Percentiles rank a stretch among this genome's conserved stretches.
Conservation (phyloP, 257 asterid genomes). For the Solanum sejunctum region DNA sequence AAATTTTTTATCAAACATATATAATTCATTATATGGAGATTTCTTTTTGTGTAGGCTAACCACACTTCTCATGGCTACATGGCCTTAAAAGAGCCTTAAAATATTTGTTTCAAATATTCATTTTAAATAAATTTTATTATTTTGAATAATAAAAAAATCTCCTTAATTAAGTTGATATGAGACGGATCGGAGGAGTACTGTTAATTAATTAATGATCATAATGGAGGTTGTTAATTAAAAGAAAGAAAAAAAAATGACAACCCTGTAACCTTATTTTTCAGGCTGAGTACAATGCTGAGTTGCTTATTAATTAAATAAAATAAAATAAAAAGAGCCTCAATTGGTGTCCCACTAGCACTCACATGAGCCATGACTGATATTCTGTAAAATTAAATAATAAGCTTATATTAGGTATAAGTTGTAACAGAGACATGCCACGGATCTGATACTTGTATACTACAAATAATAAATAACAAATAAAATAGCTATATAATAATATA, state of each 20-base stretch:
- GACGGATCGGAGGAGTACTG: too few relatives aligned
- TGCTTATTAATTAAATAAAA: not conserved
- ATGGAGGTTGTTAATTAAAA: not conserved
- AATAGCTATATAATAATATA: too few relatives aligned
- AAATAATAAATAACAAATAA: too few relatives aligned
- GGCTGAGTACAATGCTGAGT: not conserved
- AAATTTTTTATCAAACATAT: not conserved
- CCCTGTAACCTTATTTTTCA: not conserved
- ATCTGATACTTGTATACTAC: not conserved
- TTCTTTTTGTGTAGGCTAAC: not conserved
- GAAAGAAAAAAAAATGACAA: not conserved
- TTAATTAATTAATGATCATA: not conserved
- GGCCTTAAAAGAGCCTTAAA: not conserved
- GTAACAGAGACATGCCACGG: not conserved
- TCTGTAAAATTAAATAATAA: not conserved
- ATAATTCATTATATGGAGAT: not conserved
- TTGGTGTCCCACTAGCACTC: not conserved
- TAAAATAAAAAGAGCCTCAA: not conserved
- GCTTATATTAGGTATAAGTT: not conserved
- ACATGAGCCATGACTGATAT: not conserved
- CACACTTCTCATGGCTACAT: not conserved
- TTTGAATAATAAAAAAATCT: too few relatives aligned
- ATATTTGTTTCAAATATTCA: too few relatives aligned
- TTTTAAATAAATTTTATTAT: too few relatives aligned
- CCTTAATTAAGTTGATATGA: too few relatives aligned